Evolutionary conservation across 805 yeast genomes (phyloP).

Genomic region (Lachancea lanzarotensis): DNA sequence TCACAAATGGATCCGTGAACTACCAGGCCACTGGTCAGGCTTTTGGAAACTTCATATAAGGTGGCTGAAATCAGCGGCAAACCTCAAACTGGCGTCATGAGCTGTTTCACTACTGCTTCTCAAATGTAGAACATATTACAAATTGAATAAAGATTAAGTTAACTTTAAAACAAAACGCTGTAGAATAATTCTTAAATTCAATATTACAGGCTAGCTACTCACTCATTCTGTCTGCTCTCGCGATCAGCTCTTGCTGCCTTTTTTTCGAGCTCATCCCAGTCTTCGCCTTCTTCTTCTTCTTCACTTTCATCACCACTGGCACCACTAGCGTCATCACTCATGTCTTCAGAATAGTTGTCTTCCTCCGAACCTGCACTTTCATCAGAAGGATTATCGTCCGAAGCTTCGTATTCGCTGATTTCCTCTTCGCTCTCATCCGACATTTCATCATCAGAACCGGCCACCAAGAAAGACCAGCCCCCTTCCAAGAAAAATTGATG

Average conservation of each 20-base stretch:
- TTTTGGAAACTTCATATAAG: conserved; percentile 49
- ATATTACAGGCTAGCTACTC: neutral
- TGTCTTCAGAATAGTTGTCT: conserved; percentile 32
- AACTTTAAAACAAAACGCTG: neutral
- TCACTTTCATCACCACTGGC: conserved; percentile 32
- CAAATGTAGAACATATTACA: too few relatives aligned
- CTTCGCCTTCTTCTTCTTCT: conserved; percentile 32
- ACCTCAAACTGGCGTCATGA: neutral
- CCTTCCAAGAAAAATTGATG: conserved; percentile 91
- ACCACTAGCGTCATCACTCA: conserved; percentile 16
- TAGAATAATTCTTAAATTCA: neutral
- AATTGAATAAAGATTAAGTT: too few relatives aligned
- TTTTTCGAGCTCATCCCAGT: conserved; percentile 36
- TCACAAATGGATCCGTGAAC: conserved; percentile 75
- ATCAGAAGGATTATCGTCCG: conserved; percentile 39
- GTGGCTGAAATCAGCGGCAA: conserved; percentile 13
- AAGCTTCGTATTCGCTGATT: conserved; percentile 39
- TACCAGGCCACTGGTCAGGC: conserved; percentile 69
- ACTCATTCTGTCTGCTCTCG: conserved; percentile 15
- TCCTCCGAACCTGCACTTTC: conserved; percentile 36
- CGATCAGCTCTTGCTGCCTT: conserved; percentile 37
- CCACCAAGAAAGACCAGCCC: conserved; percentile 92
- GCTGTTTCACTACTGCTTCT: too few relatives aligned
- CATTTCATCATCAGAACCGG: conserved; percentile 73
- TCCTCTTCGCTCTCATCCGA: conserved; percentile 69